phyloP scores from a whole-genome alignment of 306 rosid genomes.

The Neltuma alba region DNA sequence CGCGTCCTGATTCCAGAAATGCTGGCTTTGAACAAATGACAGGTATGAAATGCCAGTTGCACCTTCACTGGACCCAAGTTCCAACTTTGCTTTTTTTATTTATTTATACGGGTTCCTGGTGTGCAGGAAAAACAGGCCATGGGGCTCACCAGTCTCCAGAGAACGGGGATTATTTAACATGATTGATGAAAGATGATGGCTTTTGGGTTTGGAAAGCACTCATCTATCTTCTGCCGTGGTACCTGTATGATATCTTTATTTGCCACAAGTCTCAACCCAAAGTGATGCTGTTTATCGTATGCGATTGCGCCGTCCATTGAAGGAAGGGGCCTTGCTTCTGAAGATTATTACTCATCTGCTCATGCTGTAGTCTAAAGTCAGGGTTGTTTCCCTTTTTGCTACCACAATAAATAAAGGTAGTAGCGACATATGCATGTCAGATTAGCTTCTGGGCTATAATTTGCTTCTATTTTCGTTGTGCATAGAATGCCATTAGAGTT shows the following conservation, averaged over 20 bases:
- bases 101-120: slow-evolving; percentile 3
- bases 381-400: slow-evolving; percentile 34
- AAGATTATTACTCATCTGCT: slow-evolving; percentile 43
- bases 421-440: slow-evolving; percentile 34
- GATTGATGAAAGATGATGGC: slow-evolving; percentile 56
- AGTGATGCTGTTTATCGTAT: slow-evolving; percentile 54
- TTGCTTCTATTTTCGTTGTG: slow-evolving; percentile 19
- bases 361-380: slow-evolving; percentile 41
- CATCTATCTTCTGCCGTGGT: slow-evolving; percentile 32
- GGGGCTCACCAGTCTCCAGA: slow-evolving; percentile 73
- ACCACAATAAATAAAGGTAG: slow-evolving; percentile 41
- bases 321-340: slow-evolving; percentile 42
- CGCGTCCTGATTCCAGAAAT: slow-evolving; percentile 58
- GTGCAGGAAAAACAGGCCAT: slow-evolving; percentile 70
- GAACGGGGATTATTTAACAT: slow-evolving; percentile 84
- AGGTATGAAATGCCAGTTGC: slow-evolving; percentile 46
- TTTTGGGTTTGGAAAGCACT: slow-evolving; percentile 33
- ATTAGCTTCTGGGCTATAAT: slow-evolving; percentile 33
- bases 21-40: slow-evolving; percentile 64
- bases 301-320: slow-evolving; percentile 55
- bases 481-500: slow-evolving; percentile 11
- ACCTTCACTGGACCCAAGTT: background rate
- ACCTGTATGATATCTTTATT: slow-evolving; percentile 67
- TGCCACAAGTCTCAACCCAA: slow-evolving; percentile 46
- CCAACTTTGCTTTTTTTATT: background rate